These are phyloP conservation scores for Chaetomium sp. DNA, from an alignment of 2,329 filamentous ascomycete species.

Conservation along the genomic window DNA sequence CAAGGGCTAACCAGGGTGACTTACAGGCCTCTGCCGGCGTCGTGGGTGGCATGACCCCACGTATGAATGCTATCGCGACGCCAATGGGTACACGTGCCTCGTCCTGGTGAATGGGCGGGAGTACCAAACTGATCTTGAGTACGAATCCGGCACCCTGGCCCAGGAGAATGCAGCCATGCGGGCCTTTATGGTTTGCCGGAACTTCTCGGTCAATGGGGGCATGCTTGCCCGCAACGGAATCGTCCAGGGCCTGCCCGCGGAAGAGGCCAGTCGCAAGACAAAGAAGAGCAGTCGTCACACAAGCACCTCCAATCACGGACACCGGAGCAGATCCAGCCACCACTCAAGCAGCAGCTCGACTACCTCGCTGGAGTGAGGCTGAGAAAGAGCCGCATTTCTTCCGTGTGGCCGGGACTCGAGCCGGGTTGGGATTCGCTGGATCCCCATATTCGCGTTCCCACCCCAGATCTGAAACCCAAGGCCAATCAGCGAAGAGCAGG, in stretches of 20 bases:
- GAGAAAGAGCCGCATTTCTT: constrained; percentile 26
- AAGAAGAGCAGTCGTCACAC: constrained; percentile 53
- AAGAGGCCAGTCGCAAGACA: constrained; percentile 53
- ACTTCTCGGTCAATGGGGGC: constrained; percentile 95
- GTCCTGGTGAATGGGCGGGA: constrained; percentile 95
- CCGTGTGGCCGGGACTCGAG: constrained; percentile 13
- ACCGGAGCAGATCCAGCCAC: constrained; percentile 55
- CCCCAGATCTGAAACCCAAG: constrained; percentile 5
- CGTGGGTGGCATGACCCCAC: constrained; percentile 90
- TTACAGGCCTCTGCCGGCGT: constrained; percentile 84
- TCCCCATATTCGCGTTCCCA: constrained; percentile 14
- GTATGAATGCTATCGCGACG: constrained; percentile 79
- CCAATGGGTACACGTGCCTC: constrained; percentile 80
- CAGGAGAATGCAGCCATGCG: constrained; percentile 94
- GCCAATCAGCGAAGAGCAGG: constrained; percentile 24
- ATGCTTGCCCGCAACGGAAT: constrained; percentile 75
- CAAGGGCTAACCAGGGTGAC: constrained; percentile 41
- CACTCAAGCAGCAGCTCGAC: constrained; percentile 67
- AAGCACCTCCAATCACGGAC: constrained; percentile 42
- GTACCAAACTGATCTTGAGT: constrained; percentile 87
- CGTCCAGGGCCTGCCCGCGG: constrained; percentile 65
- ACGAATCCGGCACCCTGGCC: constrained; percentile 78
- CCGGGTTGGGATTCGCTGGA: constrained; percentile 26
- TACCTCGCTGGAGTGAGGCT: constrained; percentile 48
- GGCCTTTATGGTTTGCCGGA: constrained; percentile 95